Evolutionary conservation across 2,329 filamentous ascomycete genomes (phyloP), one percentile per base, ranked within the genome.

Genomic region (Aspergillus unguis): DNA sequence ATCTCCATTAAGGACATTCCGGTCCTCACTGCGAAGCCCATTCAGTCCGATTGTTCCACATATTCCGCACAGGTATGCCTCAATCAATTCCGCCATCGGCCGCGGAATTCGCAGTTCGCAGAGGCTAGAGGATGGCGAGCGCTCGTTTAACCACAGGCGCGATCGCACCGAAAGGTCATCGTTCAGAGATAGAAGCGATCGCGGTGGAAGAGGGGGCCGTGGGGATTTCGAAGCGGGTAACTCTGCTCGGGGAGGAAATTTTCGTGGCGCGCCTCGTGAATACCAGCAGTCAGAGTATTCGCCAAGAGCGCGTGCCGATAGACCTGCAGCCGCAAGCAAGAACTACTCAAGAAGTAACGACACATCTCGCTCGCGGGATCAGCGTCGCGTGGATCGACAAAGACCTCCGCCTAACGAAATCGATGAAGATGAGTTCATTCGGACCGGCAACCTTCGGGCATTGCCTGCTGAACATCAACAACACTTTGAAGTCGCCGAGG

Each of bases 1-100:
- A 31, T 25, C 42, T 29, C 37, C 28, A 6, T 27, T 53, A 5
- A 41, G n/a, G 28, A 36, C 46, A 10, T 11, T 50, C 3, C 27
- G 10, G 17, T 35, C 37, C 6, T 43, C 42, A 49, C 52, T 62
- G 8, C 60, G 56, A 8, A 48, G 48, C 32, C 54, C 60, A 23
- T 43, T 45, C 28, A 36, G 41, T 6, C 41, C 48, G 5, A 29
- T 40, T 23, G 40, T 41, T 55, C 54, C 51, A 51, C 49, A 64
- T 56, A 54, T 37, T 7, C 43, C 48, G 25, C 62, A 64, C 32
- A 77, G 78, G 54, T 64, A 74, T 63, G 79, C 80, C 25, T 85
- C 84, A 38, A 77, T 89, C 37, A 81, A 77, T 54, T 87, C 86
- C 7, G 86, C 86, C 40, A 90, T 91, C 63, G 81, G 84, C 58